Percentiles rank a stretch among this genome's conserved stretches.
Evolutionary conservation across 2,329 filamentous ascomycete species (phyloP).

Genomic region (Venturia aucupariae): DNA sequence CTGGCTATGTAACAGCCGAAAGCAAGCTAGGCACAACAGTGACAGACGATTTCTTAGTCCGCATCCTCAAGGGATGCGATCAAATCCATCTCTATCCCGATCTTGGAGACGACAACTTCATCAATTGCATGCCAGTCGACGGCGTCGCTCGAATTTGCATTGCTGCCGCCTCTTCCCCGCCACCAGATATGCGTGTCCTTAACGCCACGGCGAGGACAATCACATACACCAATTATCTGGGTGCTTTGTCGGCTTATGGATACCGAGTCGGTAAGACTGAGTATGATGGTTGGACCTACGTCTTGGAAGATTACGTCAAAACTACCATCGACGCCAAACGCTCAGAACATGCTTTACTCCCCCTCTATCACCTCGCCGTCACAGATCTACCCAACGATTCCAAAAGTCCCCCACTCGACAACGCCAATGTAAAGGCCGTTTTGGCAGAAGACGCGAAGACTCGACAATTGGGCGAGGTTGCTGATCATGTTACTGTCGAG

Average conservation of each 20-base stretch:
- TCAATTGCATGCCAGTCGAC: conserved; percentile 82
- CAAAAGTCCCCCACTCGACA: conserved; percentile 65
- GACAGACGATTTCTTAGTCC: conserved; percentile 84
- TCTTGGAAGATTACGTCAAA: conserved; percentile 57
- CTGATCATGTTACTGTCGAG: conserved; percentile 47
- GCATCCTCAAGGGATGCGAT: conserved; percentile 78
- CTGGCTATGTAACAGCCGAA: conserved; percentile 78
- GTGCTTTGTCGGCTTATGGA: conserved; percentile 60
- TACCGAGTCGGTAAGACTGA: conserved; percentile 58
- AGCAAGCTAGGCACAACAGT: conserved; percentile 58
- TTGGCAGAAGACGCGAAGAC: conserved; percentile 49
- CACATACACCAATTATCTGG: conserved; percentile 69
- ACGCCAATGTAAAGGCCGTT: conserved; percentile 56
- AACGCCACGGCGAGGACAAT: conserved; percentile 73
- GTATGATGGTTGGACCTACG: conserved; percentile 60
- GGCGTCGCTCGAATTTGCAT: conserved; percentile 77
- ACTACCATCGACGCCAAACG: conserved; percentile 45
- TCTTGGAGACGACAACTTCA: conserved; percentile 61
- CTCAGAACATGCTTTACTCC: conserved; percentile 57
- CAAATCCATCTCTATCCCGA: conserved; percentile 65
- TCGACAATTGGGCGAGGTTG: conserved; percentile 36
- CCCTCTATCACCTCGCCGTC: conserved; percentile 65
- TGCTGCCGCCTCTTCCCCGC: conserved; percentile 59
- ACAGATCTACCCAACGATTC: conserved; percentile 61
- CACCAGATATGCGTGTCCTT: conserved; percentile 49